phyloP scores from a whole-genome alignment of 2,329 filamentous ascomycete species.

The Zymoseptoria brevis region DNA sequence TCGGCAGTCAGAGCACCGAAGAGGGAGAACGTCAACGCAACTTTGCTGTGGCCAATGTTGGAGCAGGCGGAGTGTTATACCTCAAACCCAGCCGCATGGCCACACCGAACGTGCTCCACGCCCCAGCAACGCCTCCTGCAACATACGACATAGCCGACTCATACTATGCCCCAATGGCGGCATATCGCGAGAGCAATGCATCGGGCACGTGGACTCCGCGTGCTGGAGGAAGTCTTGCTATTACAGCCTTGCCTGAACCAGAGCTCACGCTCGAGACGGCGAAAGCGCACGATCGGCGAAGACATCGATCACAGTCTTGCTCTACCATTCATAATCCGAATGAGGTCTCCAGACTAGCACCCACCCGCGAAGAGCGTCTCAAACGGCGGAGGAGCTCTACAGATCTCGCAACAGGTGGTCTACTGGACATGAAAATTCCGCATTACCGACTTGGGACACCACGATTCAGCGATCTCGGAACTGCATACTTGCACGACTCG shows the following conservation, averaged over 20 bases:
- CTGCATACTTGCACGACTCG: slow-evolving; percentile 71
- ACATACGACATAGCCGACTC: slow-evolving; percentile 17
- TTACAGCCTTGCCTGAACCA: slow-evolving; percentile 10
- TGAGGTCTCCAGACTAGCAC: slow-evolving; percentile 19
- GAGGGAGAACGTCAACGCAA: slow-evolving; percentile 26
- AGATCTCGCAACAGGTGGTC: slow-evolving; percentile 17
- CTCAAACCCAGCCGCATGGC: slow-evolving; percentile 34
- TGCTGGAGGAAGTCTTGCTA: slow-evolving; percentile 2
- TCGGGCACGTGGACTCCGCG: slow-evolving; percentile 23
- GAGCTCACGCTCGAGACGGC: slow-evolving; percentile 19
- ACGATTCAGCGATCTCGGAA: slow-evolving; percentile 68
- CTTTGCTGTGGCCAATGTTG: slow-evolving; percentile 42
- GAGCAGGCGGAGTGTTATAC: slow-evolving; percentile 41
- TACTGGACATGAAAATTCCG: slow-evolving; percentile 50
- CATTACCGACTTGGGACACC: slow-evolving; percentile 77
- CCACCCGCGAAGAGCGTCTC: slow-evolving; percentile 18
- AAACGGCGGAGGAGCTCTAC: slow-evolving; percentile 22
- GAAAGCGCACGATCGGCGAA: slow-evolving; percentile 15
- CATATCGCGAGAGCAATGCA: slow-evolving; percentile 12
- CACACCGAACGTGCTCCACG: slow-evolving; percentile 13
- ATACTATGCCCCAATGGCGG: slow-evolving; percentile 9
- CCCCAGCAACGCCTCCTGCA: slow-evolving; percentile 24
- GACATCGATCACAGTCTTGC: slow-evolving; percentile 60
- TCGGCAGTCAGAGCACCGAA: slow-evolving; percentile 14
- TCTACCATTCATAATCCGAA: slow-evolving; percentile 49